A percentile compares a stretch with the other conserved stretches of the same genome.
Evolutionary conservation across 2,329 filamentous ascomycete species (phyloP).

Genomic region (Colletotrichum acutatum): DNA sequence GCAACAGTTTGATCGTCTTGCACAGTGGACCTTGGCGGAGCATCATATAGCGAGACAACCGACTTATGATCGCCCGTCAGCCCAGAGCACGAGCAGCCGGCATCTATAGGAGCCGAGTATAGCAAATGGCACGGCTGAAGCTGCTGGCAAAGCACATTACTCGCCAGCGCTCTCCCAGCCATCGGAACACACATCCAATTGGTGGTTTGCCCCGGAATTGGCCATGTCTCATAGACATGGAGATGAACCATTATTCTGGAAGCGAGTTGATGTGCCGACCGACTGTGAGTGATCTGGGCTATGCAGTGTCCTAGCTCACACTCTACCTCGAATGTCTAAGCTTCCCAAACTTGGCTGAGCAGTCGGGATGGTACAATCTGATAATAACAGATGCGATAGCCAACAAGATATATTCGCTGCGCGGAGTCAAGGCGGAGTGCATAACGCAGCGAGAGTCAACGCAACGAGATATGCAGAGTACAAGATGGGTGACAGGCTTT

Average conservation of each 20-base stretch:
- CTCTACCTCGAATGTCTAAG: too few relatives aligned
- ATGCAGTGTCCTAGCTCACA: too few relatives aligned
- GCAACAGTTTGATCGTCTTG: slow-evolving; percentile 30
- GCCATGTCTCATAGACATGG: slow-evolving; percentile 13
- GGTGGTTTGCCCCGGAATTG: slow-evolving; percentile 1
- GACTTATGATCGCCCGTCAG: slow-evolving; percentile 35
- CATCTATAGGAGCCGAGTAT: slow-evolving; percentile 4
- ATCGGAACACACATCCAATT: neutral
- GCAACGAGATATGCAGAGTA: neutral
- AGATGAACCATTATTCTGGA: slow-evolving; percentile 18
- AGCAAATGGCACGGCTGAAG: neutral
- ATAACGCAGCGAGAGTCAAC: neutral
- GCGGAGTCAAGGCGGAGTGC: neutral
- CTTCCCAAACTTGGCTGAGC: too few relatives aligned
- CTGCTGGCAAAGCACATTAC: neutral
- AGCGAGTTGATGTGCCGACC: neutral
- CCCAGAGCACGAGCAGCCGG: slow-evolving; percentile 9
- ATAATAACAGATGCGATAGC: neutral
- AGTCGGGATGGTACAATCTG: neutral
- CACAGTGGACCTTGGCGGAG: slow-evolving; percentile 19
- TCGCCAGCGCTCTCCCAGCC: neutral
- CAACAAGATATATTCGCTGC: neutral
- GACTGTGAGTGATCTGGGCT: neutral
- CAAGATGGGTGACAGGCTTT: neutral
- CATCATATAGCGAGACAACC: slow-evolving; percentile 32